These are phyloP conservation scores for Phytophthora litchii DNA, from an alignment of 352 stramenopile genomes.

Conservation along the genomic window DNA sequence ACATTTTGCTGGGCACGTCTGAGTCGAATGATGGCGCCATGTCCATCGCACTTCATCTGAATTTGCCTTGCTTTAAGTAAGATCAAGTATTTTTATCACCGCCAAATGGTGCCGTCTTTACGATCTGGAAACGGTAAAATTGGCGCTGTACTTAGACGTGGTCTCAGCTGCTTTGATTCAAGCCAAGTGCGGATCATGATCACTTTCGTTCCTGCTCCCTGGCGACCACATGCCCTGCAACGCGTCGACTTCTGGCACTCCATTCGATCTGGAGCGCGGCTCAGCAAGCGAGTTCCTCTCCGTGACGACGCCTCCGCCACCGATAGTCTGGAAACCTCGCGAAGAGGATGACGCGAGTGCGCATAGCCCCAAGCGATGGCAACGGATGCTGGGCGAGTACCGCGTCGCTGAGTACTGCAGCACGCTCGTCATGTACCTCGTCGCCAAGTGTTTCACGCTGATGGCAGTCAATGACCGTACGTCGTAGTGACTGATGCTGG, in stretches of 20 bases:
- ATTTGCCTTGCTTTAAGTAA: background rate
- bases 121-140: background rate
- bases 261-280: constrained; percentile 19
- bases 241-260: background rate
- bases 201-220: constrained; percentile 15
- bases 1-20: too few species aligned
- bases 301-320: constrained; percentile 17
- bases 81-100: background rate
- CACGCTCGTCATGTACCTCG: constrained; percentile 32
- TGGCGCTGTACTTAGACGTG: background rate
- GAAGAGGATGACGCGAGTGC: constrained; percentile 19
- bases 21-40: too few species aligned
- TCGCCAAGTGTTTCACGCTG: constrained; percentile 31
- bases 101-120: background rate
- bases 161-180: constrained; percentile 25
- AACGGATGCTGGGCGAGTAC: constrained; percentile 27
- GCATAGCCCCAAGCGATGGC: constrained; percentile 16
- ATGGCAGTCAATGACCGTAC: constrained; percentile 34
- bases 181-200: background rate
- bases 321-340: constrained; percentile 22
- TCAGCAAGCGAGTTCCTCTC: constrained; percentile 19
- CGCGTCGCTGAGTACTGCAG: constrained; percentile 36
- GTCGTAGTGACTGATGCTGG: constrained; percentile 4
- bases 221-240: constrained; percentile 16
- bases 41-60: too few species aligned